A percentile compares a stretch with the other conserved stretches of the same genome.
phyloP scores from a whole-genome alignment of 768 basidiomycete genomes.

The Phlebiopsis gigantea region DNA sequence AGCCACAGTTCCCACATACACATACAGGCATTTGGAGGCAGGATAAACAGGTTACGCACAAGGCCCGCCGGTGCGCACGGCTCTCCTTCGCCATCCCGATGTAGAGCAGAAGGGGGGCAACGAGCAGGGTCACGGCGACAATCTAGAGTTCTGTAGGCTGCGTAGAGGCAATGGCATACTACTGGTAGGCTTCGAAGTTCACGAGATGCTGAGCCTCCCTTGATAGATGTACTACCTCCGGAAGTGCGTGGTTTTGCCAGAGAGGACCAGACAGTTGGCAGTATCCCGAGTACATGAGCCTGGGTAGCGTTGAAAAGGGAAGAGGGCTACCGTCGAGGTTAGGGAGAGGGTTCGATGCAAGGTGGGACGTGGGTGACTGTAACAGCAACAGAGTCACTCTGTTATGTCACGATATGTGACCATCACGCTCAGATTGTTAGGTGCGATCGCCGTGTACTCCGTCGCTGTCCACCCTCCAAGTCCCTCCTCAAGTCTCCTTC shows the following conservation, averaged over 20 bases:
- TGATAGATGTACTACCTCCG: neutral
- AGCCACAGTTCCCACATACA: neutral
- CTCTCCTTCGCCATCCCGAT: neutral
- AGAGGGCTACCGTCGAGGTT: neutral
- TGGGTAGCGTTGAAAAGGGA: neutral
- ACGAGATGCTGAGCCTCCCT: too few relatives aligned
- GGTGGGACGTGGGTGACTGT: neutral
- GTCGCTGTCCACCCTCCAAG: slow-evolving; percentile 17
- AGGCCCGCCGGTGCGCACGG: neutral
- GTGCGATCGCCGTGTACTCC: neutral
- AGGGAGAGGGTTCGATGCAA: neutral
- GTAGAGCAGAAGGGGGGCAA: neutral
- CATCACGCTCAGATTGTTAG: neutral
- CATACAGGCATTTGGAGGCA: neutral
- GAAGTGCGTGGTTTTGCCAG: too few relatives aligned
- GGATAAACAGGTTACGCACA: neutral
- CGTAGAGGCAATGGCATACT: neutral
- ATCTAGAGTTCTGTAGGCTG: neutral
- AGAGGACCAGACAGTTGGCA: neutral
- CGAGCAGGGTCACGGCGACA: neutral
- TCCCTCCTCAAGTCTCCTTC: slow-evolving; percentile 22
- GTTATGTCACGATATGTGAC: neutral
- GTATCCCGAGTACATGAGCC: neutral
- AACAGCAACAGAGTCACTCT: neutral
- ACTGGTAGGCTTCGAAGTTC: neutral